Percentiles rank a stretch among this genome's conserved stretches.
These are phyloP conservation scores for Arachnomyces sp. DNA, from an alignment of 2,329 filamentous ascomycete species.

Conservation along the genomic window DNA sequence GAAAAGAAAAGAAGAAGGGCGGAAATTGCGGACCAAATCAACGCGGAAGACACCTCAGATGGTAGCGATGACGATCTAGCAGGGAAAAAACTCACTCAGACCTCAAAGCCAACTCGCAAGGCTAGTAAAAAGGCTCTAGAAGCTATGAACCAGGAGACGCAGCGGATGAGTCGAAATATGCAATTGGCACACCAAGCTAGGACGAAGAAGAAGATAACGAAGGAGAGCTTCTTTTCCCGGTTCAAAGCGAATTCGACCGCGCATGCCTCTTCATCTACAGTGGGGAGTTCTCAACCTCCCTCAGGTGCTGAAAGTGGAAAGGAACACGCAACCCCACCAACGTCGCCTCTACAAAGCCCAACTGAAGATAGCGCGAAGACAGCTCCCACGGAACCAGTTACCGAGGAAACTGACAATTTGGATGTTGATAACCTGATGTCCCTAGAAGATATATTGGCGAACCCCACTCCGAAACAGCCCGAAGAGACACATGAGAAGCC, in stretches of 20 bases:
- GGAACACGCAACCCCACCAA: slow-evolving; percentile 60
- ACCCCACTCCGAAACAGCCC: not conserved
- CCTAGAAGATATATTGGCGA: slow-evolving; percentile 3
- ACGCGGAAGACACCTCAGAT: slow-evolving; percentile 32
- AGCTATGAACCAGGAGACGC: slow-evolving; percentile 91
- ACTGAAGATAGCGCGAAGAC: slow-evolving; percentile 7
- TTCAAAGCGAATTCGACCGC: slow-evolving; percentile 60
- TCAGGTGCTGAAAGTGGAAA: slow-evolving; percentile 37
- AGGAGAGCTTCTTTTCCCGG: slow-evolving; percentile 70
- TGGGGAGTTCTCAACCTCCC: slow-evolving; percentile 45
- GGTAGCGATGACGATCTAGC: slow-evolving; percentile 57
- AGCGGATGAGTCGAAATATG: slow-evolving; percentile 81
- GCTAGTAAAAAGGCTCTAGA: slow-evolving; percentile 92
- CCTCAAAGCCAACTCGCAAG: slow-evolving; percentile 64
- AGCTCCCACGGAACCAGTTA: not conserved
- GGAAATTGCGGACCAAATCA: slow-evolving; percentile 32
- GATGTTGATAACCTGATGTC: slow-evolving; percentile 1
- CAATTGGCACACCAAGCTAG: slow-evolving; percentile 84
- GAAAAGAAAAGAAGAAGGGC: slow-evolving; percentile 29
- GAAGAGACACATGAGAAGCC: slow-evolving; percentile 18
- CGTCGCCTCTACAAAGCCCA: slow-evolving; percentile 47
- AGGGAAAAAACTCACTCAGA: slow-evolving; percentile 61
- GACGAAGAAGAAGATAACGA: slow-evolving; percentile 85
- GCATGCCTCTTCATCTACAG: slow-evolving; percentile 27
- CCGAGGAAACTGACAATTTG: not conserved